Evolutionary conservation across 208 protist species (phyloP), one percentile per base, ranked within the genome.

Genomic region (Trypanosoma mega): DNA sequence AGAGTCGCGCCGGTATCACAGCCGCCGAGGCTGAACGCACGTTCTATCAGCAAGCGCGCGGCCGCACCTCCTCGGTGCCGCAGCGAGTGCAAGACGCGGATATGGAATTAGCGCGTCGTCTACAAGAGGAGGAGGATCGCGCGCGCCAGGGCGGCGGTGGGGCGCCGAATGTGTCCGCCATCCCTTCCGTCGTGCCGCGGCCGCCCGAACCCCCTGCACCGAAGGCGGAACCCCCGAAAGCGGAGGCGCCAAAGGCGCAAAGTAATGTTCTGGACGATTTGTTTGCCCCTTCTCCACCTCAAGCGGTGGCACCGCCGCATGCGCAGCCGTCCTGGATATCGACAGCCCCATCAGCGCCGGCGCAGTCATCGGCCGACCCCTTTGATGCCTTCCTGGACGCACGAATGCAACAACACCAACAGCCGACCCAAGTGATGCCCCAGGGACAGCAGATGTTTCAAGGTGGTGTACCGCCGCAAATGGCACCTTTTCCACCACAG

Each of bases 71-170:
- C 59, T 44, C 63, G 50, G 48, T 39, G 45, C 27, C 27, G 12
- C 49, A 60, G 50, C 37, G 54, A 18, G 54, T 60, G 26, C 39
- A 29, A 11, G 71, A 82, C 39, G 69, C 76, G n/a, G 88, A 94
- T 62, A 66, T 91, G 68, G 63, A 82, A 26, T 62, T 91, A 3
- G 85, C 88, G 23, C 64, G 70, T 1, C 84, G 85, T 14, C 80
- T 92, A 68, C 80, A 94, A 71, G 59, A 94, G 65, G 85, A 94
- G 58, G 82, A 90, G 45, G 29, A 60, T 1, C 80, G 74, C 24
- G 76, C 76, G 16, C 54, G 65, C n/a, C 58, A 46, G 18, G 52
- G 75, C 57, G 77, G 74, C 20, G 50, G 54, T 23, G 52, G 41
- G 11, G 34, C 86, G 41, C 70, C 74, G 0, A 69, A 70, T 49